These are phyloP conservation scores for Cinnamomum chago DNA, from an alignment of 164 flowering plant genomes.

Conservation along the genomic window DNA sequence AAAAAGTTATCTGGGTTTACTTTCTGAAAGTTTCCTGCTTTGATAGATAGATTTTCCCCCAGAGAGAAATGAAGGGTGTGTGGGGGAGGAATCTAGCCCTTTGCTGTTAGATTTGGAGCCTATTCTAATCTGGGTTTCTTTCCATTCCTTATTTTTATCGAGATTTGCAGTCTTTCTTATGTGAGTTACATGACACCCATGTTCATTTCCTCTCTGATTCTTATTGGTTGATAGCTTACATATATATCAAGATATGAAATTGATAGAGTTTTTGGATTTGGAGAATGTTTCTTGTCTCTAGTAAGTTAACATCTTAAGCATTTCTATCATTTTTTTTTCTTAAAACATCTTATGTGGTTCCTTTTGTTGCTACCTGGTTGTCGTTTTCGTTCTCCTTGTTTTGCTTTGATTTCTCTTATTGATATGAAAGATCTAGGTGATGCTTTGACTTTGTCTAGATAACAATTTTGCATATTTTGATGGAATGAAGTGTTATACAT, in stretches of 20 bases:
- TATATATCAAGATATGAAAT: conserved; percentile 7
- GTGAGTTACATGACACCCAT: conserved; percentile 29
- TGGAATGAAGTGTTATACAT: too few species aligned
- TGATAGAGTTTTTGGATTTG: conserved; percentile 29
- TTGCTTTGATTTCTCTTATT: neutral
- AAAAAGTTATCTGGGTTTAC: conserved; percentile 9
- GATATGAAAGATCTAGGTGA: neutral
- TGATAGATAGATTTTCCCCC: conserved; percentile 9
- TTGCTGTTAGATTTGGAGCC: conserved; percentile 10
- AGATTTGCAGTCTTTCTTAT: conserved; percentile 26
- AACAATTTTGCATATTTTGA: neutral
- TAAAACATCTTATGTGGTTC: neutral
- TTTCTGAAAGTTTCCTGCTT: conserved; percentile 1
- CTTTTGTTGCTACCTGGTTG: neutral
- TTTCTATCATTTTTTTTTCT: neutral
- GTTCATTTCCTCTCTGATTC: conserved; percentile 5
- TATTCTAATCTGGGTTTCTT: conserved; percentile 37
- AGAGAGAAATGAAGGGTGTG: neutral
- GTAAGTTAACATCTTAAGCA: neutral
- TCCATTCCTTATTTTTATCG: conserved; percentile 23
- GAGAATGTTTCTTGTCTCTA: conserved; percentile 22
- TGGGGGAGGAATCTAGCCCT: conserved; percentile 1
- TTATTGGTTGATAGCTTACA: conserved; percentile 10
- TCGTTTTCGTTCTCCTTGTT: too few species aligned
- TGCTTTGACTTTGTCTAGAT: too few species aligned